Conservation (phyloP, 177 flowering plant genomes). For the Vitis hybrid region DNA sequence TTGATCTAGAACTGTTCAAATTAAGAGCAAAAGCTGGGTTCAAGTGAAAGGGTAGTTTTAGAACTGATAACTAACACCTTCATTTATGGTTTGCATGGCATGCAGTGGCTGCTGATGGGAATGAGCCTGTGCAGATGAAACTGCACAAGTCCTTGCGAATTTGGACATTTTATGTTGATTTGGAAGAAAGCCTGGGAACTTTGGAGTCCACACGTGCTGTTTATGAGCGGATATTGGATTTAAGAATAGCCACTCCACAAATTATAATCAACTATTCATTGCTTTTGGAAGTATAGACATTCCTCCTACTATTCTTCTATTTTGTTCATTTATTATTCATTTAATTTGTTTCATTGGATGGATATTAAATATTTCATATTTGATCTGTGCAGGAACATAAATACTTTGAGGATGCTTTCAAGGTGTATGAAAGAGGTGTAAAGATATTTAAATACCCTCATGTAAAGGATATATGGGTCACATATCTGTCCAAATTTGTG, state of each 20-base stretch:
- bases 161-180: slow-evolving; percentile 86
- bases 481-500: slow-evolving; percentile 91
- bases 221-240: slow-evolving; percentile 86
- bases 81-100: background rate
- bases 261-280: slow-evolving; percentile 88
- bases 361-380: background rate
- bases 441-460: slow-evolving; percentile 97
- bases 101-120: slow-evolving; percentile 95
- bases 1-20: no score
- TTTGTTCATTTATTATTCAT: background rate
- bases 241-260: slow-evolving; percentile 93
- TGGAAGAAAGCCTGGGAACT: slow-evolving; percentile 83
- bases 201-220: slow-evolving; percentile 85
- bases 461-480: slow-evolving; percentile 93
- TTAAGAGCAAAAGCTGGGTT: background rate
- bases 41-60: background rate
- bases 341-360: background rate
- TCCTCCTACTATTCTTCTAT: background rate
- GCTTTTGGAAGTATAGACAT: slow-evolving; percentile 70
- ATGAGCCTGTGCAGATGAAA: slow-evolving; percentile 93
- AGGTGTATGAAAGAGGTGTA: slow-evolving; percentile 90
- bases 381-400: slow-evolving; percentile 67
- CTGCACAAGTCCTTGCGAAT: slow-evolving; percentile 76
- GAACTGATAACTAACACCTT: slow-evolving; percentile 8
- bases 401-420: slow-evolving; percentile 94